Evolutionary conservation across 2,329 filamentous ascomycete genomes (phyloP), one percentile per base, ranked within the genome.

Genomic region (Aspergillus costaricaensis): DNA sequence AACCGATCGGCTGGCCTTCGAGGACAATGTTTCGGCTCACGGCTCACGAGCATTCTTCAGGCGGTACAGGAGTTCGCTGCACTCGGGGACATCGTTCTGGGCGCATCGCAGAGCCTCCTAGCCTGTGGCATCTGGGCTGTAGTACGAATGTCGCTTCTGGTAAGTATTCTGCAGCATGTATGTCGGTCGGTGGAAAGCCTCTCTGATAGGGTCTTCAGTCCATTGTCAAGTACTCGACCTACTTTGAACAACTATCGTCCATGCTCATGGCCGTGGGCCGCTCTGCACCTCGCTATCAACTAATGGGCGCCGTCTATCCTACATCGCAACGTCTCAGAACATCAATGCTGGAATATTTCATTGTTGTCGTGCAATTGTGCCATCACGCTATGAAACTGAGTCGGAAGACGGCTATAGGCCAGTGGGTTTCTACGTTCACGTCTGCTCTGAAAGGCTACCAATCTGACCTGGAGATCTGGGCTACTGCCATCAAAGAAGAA

Each of bases 311-410:
- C 2, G 27, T 49, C 5, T 49, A 59, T 19, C 50, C 50, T 0
- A 48, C 12, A 2, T 55, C 57, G 2, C 30, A 30, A 1, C 3
- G 7, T 1, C 21, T 59, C 0, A 3, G 14, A 19, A 36, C 48
- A 17, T 44, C 14, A n/a, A 58, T 58, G 49, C n/a, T 49, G 10
- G 50, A 59, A n/a, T 54, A 59, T 2, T 54, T 54, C 14, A 55
- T 41, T 14, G 12, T 32, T 1, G n/a, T 54, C 5, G 57, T 55
- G 10, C 27, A 49, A 1, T 7, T 59, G 2, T 59, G 50, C 5
- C 57, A 54, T 21, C 50, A 59, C 5, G 39, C 32, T 2, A n/a
- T 49, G 4, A n/a, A 39, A 2, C 5, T 49, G 3, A 54, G 49
- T 27, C 39, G 19, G 17, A 53, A 53, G 15, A 25, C 49, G 1